Percentiles rank a stretch among this genome's conserved stretches.
phyloP scores from a whole-genome alignment of 2,329 filamentous ascomycete species.

The Fusarium compactum region DNA sequence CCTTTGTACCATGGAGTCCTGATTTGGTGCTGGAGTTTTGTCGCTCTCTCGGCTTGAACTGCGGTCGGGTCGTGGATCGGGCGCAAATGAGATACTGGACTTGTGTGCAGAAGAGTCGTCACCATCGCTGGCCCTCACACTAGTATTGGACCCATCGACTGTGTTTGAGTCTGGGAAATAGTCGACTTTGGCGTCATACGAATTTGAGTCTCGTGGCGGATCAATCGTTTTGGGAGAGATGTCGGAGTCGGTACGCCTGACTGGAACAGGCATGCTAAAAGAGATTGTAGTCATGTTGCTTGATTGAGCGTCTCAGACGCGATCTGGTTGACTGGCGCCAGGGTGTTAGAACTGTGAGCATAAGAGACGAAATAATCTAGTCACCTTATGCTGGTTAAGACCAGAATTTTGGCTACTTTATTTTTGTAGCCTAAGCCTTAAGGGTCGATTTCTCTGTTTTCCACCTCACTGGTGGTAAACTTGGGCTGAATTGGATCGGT shows the following conservation, averaged over 20 bases:
- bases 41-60: slow-evolving; percentile 45
- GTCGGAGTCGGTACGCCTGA: slow-evolving; percentile 56
- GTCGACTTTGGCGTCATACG: slow-evolving; percentile 25
- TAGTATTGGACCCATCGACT: slow-evolving; percentile 44
- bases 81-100: slow-evolving; percentile 52
- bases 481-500: slow-evolving; percentile 1
- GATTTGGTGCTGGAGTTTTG: slow-evolving; percentile 42
- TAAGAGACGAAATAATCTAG: not conserved
- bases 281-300: slow-evolving; percentile 42
- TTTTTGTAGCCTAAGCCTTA: not conserved
- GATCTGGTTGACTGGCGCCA: not conserved
- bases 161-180: slow-evolving; percentile 47
- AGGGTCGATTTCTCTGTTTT: no score
- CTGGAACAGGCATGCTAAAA: slow-evolving; percentile 32
- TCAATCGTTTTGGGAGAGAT: slow-evolving; percentile 57
- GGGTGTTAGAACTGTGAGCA: not conserved
- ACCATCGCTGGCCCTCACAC: slow-evolving; percentile 44
- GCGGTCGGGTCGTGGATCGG: slow-evolving; percentile 48
- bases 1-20: slow-evolving; percentile 47
- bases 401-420: not conserved
- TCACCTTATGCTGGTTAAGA: not conserved
- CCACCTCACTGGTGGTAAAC: no score
- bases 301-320: slow-evolving; percentile 6
- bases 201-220: slow-evolving; percentile 35
- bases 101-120: slow-evolving; percentile 51